Percentiles rank a stretch among this genome's conserved stretches.
Evolutionary conservation across 768 basidiomycete genomes (phyloP).

Genomic region (Fistulinella prunicolor): DNA sequence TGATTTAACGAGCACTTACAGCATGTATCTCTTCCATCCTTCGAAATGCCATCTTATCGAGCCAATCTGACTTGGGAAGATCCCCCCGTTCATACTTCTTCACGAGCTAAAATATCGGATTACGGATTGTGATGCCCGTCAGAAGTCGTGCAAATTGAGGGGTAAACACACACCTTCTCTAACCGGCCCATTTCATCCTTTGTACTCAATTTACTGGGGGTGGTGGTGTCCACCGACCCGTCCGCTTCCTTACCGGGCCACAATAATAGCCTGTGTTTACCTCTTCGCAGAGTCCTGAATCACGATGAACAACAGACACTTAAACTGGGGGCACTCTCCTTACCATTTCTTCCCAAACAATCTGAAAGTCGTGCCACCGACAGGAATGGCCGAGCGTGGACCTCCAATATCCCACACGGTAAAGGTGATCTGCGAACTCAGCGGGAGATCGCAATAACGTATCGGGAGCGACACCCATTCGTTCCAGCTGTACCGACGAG

Average conservation of each 20-base stretch:
- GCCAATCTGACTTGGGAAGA: conserved; percentile 91
- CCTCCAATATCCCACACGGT: conserved; percentile 96
- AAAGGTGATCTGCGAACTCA: conserved; percentile 85
- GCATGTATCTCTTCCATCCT: conserved; percentile 95
- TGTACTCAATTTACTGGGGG: conserved; percentile 79
- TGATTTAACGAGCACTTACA: conserved; percentile 42
- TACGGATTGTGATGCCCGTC: background rate
- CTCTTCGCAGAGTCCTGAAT: conserved; percentile 78
- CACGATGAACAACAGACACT: background rate
- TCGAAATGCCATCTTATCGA: conserved; percentile 89
- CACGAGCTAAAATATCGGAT: conserved; percentile 61
- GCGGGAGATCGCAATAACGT: conserved; percentile 89
- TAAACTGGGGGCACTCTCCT: conserved; percentile 14
- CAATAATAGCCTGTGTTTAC: conserved; percentile 84
- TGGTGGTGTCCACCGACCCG: conserved; percentile 73
- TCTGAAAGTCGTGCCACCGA: conserved; percentile 88
- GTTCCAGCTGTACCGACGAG: conserved; percentile 84
- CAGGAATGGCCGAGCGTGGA: conserved; percentile 71
- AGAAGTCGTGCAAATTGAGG: background rate
- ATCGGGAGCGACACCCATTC: conserved; percentile 93
- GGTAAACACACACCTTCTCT: conserved; percentile 64
- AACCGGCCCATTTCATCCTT: conserved; percentile 94
- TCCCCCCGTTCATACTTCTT: conserved; percentile 97
- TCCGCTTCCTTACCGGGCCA: conserved; percentile 88
- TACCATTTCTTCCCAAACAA: conserved; percentile 94